phyloP scores from a whole-genome alignment of 2,329 filamentous ascomycete species.

The Cladosporium velox region DNA sequence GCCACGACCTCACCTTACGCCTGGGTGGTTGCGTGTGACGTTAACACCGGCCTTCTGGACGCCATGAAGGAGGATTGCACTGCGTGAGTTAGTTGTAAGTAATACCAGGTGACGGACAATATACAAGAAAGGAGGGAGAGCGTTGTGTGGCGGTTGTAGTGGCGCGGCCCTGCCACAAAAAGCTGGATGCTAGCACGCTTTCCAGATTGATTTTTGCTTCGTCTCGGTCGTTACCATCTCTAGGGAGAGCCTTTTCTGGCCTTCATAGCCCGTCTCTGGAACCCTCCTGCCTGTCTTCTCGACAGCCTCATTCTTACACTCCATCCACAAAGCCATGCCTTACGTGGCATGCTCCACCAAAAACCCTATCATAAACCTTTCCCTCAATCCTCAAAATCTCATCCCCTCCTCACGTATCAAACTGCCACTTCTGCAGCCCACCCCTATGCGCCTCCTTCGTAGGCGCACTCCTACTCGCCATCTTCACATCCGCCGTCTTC shows the following conservation, averaged over 20 bases:
- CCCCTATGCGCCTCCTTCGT: slow-evolving; percentile 37
- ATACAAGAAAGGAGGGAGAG: neutral
- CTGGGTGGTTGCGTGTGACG: neutral
- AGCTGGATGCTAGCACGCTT: neutral
- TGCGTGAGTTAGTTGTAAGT: neutral
- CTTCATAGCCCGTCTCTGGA: neutral
- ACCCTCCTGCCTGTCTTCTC: neutral
- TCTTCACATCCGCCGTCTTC: slow-evolving; percentile 42
- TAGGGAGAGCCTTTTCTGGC: neutral
- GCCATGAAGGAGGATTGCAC: neutral
- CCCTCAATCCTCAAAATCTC: neutral
- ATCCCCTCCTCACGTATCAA: slow-evolving; percentile 32
- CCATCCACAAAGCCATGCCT: neutral
- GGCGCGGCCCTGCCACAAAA: neutral
- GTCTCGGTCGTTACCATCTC: slow-evolving; percentile 2
- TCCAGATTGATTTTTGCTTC: neutral
- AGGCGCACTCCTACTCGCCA: slow-evolving; percentile 39
- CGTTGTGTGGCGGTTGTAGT: neutral
- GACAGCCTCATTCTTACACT: neutral
- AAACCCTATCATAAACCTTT: neutral
- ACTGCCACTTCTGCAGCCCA: slow-evolving; percentile 46
- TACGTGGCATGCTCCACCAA: neutral
- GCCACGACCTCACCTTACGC: neutral
- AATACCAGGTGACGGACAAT: neutral
- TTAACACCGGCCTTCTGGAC: neutral